phyloP scores from a whole-genome alignment of 31 red algal genomes.

The Odonthalia washingtoniensis region DNA sequence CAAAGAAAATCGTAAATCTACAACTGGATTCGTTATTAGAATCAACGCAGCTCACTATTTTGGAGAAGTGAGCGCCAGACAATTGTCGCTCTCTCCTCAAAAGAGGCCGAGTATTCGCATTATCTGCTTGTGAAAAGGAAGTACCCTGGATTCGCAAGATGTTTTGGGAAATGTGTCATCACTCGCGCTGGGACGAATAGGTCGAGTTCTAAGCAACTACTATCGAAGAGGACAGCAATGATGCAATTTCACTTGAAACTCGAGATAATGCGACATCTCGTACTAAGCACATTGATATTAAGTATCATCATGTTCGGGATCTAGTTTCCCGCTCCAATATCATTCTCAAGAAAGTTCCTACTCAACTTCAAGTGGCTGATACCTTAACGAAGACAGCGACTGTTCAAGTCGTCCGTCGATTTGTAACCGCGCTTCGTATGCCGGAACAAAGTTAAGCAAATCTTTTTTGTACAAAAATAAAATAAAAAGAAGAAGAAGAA shows the following conservation, averaged over 20 bases:
- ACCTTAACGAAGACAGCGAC: too few species aligned
- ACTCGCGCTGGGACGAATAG: conserved; percentile 13
- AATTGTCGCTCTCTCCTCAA: conserved; percentile 21
- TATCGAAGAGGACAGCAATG: not conserved
- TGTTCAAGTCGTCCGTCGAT: too few species aligned
- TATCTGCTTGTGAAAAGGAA: conserved; percentile 1
- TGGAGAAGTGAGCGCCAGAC: conserved; percentile 31
- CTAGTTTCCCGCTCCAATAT: too few species aligned
- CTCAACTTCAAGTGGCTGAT: too few species aligned
- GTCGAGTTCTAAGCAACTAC: not conserved
- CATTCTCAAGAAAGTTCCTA: too few species aligned
- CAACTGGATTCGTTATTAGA: conserved; percentile 34
- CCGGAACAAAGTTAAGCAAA: too few species aligned
- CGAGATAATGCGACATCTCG: not conserved
- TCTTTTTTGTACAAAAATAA: too few species aligned
- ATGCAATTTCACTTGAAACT: not conserved
- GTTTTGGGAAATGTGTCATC: too few species aligned
- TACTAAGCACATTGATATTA: not conserved
- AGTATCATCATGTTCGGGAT: conserved; percentile 4
- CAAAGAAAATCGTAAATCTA: conserved; percentile 25
- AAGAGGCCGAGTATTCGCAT: conserved; percentile 40
- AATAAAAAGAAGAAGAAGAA: too few species aligned
- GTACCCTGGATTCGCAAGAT: conserved; percentile 9
- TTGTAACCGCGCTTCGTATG: too few species aligned
- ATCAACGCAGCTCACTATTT: conserved; percentile 30